These are phyloP conservation scores for Phaeosphaeriaceae sp. DNA, from an alignment of 2,329 filamentous ascomycete species.

Conservation along the genomic window DNA sequence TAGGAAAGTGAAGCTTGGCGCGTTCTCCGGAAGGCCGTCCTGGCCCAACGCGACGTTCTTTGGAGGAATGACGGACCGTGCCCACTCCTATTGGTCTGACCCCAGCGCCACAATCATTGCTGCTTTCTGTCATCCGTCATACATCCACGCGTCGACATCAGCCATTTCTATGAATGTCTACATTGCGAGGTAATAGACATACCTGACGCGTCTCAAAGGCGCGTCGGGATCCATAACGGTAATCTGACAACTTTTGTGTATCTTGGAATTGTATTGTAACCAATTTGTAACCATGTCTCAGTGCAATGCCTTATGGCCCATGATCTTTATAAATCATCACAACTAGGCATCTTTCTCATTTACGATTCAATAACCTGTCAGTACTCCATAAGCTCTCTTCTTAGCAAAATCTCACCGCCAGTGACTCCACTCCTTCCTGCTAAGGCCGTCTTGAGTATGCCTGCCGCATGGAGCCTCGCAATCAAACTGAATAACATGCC, in stretches of 20 bases:
- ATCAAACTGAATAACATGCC: slow-evolving; percentile 63
- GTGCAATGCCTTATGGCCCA: no score
- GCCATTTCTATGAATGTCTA: neutral
- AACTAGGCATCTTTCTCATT: neutral
- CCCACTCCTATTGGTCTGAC: slow-evolving; percentile 1
- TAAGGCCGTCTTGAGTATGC: slow-evolving; percentile 55
- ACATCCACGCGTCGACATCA: slow-evolving; percentile 4
- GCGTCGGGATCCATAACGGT: neutral
- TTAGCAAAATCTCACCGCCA: slow-evolving; percentile 51
- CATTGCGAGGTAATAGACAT: neutral
- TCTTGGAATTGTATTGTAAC: neutral
- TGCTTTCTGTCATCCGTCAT: neutral
- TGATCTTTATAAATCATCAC: no score
- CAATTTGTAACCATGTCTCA: no score
- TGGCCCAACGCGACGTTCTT: slow-evolving; percentile 3
- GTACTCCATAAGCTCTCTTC: slow-evolving; percentile 30
- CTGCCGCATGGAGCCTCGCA: slow-evolving; percentile 57
- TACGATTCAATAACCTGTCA: neutral
- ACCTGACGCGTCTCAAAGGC: neutral
- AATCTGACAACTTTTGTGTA: neutral
- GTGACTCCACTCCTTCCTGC: slow-evolving; percentile 51
- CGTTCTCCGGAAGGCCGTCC: slow-evolving; percentile 3
- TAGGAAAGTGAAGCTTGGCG: neutral
- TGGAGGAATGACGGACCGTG: slow-evolving; percentile 1
- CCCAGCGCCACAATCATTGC: neutral